These are phyloP conservation scores for Steccherinum ochraceum DNA, from an alignment of 768 basidiomycete species.

Conservation along the genomic window DNA sequence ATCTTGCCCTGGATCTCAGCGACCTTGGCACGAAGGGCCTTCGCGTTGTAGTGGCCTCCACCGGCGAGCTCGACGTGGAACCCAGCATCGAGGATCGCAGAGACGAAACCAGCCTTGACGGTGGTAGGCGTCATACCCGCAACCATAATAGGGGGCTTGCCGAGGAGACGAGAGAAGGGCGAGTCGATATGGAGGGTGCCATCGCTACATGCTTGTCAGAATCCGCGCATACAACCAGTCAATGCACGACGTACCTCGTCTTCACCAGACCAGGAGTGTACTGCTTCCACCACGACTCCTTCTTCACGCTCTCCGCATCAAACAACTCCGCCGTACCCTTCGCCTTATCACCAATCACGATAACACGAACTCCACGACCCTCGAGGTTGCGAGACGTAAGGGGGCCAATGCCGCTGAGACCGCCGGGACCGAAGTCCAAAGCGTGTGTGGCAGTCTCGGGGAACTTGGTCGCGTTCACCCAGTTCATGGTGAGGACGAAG, in stretches of 20 bases:
- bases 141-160: constrained; percentile 98
- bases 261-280: constrained; percentile 82
- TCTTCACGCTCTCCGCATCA: constrained; percentile 52
- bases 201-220: too few species aligned
- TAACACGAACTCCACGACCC: constrained; percentile 86
- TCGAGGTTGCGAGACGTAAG: constrained; percentile 88
- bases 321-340: constrained; percentile 88
- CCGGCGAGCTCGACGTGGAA: constrained; percentile 97
- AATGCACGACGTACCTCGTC: constrained; percentile 77
- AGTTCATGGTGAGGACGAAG: constrained; percentile 88
- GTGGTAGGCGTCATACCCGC: constrained; percentile 99
- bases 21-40: constrained; percentile 84
- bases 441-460: constrained; percentile 89
- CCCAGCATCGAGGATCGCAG: constrained; percentile 86
- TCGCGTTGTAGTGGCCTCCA: constrained; percentile 93
- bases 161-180: constrained; percentile 90
- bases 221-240: too few species aligned
- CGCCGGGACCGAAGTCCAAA: constrained; percentile 95
- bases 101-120: constrained; percentile 92
- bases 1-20: constrained; percentile 86
- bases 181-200: constrained; percentile 92
- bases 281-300: constrained; percentile 92
- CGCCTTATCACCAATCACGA: constrained; percentile 86
- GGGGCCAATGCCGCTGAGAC: constrained; percentile 87
- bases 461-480: constrained; percentile 87